Evolutionary conservation across 1,139 yeast genomes (phyloP).

Genomic region (Candida tetrigidarum): DNA sequence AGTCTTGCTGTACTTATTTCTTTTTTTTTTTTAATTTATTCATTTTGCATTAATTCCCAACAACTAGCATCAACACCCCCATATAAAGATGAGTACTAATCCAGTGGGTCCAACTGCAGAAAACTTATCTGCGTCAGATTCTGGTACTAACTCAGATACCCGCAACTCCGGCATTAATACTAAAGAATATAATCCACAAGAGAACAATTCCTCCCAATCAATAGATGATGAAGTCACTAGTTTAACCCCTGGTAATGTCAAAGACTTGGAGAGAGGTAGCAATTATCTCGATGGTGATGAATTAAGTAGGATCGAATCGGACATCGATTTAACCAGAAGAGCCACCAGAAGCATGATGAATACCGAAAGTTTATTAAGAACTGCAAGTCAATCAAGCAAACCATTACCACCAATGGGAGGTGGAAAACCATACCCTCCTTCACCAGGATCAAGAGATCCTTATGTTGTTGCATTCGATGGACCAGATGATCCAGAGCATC

Average conservation of each 20-base stretch:
- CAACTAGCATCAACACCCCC: neutral
- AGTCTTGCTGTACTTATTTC: too few species aligned
- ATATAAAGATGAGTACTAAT: neutral
- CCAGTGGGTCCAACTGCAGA: neutral
- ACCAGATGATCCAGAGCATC: constrained; percentile 52
- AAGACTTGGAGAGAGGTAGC: neutral
- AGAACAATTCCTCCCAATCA: neutral
- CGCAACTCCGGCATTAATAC: neutral
- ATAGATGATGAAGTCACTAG: neutral
- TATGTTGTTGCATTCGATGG: constrained; percentile 51
- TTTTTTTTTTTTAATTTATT: neutral
- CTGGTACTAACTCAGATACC: neutral
- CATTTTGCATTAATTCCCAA: neutral
- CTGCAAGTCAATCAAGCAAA: constrained; percentile 8
- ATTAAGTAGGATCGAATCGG: constrained; percentile 30
- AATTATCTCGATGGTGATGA: constrained; percentile 20
- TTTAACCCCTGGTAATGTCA: neutral
- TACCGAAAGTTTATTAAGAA: constrained; percentile 21
- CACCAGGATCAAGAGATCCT: constrained; percentile 36
- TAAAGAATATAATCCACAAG: neutral
- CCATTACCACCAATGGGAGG: constrained; percentile 45
- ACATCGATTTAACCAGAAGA: constrained; percentile 30
- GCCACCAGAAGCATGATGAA: constrained; percentile 32
- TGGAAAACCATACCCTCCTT: constrained; percentile 40
- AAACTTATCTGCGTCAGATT: neutral